Base-by-base conservation (phyloP, 1,139 yeast genomes). In the Spathaspora sp. region DNA sequence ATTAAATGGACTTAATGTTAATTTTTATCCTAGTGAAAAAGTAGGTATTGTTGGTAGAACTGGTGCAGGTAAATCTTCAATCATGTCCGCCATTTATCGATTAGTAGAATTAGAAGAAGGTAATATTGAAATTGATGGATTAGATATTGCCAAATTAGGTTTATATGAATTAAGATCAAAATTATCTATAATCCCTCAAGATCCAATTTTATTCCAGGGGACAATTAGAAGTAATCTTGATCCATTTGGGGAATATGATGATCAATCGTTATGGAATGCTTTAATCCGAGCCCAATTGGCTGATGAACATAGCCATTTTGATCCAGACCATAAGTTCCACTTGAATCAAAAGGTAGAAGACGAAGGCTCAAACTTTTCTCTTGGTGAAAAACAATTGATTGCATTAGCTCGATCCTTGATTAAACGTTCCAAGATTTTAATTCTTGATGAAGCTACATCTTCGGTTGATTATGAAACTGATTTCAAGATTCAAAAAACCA, bases 371-470 rank as follows among this genome's bases (percentile, higher is more conserved):
- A 87, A 87, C 59, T 85, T 84, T 60, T 85, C 91, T 3, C 71
- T 86, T 25, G 95, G 95, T 41, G 93, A 87, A 62, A 76, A 88
- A 45, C 95, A 87, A 63, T 65, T 87, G 52, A 66, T 87, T 47
- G 86, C 93, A 2, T 75, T 87, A 52, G 89, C 93, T 0, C 76
- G 95, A 54, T 91, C 95, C 0, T 69, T 87, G 51, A 89, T 86
- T n/a, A 76, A 89, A 51, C 75, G 80, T 43, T 73, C 89, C 6
- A 80, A 77, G 58, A 81, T 87, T 47, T 68, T 87, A 53, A 82
- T 87, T 50, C 65, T 87, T 49, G 95, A 87, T 61, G 95, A 87
- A 63, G 95, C 95, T 13, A 87, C 95, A 0, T 86, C 95, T 0
- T 81, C 87, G 7, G 93, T 87, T 38, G 95, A 87, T 61, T 84